Evolutionary conservation across 2,329 filamentous ascomycete genomes (phyloP).

Genomic region (Colletotrichum tabaci): DNA sequence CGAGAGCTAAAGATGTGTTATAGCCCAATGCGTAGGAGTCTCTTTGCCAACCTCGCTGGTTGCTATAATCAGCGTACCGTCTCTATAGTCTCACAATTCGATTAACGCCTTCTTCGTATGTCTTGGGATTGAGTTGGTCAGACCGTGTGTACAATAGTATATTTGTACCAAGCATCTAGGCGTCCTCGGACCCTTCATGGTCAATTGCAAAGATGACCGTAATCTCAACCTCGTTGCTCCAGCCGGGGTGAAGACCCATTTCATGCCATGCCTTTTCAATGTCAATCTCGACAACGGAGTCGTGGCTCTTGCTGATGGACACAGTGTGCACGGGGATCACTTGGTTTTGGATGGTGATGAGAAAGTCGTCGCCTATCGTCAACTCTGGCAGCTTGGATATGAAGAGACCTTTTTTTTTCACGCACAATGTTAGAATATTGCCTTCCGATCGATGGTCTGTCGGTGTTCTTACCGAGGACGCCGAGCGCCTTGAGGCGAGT

Average conservation of each 20-base stretch:
- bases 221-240: constrained; percentile 85
- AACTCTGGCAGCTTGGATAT: constrained; percentile 77
- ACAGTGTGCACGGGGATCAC: constrained; percentile 79
- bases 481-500: constrained; percentile 86
- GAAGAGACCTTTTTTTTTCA: constrained; percentile 73
- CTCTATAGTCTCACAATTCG: too few species aligned
- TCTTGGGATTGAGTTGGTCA: too few species aligned
- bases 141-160: too few species aligned
- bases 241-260: constrained; percentile 77
- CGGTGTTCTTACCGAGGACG: constrained; percentile 69
- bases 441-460: constrained; percentile 18
- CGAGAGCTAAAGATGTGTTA: too few species aligned
- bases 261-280: constrained; percentile 83
- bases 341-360: constrained; percentile 81
- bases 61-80: too few species aligned
- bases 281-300: constrained; percentile 82
- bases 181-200: constrained; percentile 21
- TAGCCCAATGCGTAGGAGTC: too few species aligned
- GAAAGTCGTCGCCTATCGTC: constrained; percentile 75
- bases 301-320: constrained; percentile 64
- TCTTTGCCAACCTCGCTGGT: too few species aligned
- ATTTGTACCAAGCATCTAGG: background rate
- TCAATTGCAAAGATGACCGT: constrained; percentile 70
- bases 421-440: background rate
- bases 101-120: too few species aligned